These are phyloP conservation scores for Lasiodiplodia citricola DNA, from an alignment of 2,329 filamentous ascomycete genomes.

Conservation along the genomic window DNA sequence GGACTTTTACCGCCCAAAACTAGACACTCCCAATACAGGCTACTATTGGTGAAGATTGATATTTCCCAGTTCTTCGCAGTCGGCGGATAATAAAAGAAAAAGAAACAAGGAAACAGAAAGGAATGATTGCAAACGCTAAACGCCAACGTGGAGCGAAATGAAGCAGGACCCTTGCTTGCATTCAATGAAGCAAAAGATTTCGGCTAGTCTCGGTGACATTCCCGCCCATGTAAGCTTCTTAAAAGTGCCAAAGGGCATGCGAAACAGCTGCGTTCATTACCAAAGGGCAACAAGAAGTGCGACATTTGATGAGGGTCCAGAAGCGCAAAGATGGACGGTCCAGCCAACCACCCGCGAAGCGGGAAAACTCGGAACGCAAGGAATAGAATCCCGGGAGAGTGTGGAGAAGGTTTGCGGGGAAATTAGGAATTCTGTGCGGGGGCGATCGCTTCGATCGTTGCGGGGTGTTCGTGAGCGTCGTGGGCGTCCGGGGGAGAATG, in stretches of 20 bases:
- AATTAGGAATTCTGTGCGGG: slow-evolving; percentile 14
- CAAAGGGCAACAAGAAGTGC: slow-evolving; percentile 7
- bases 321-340: slow-evolving; percentile 12
- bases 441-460: slow-evolving; percentile 7
- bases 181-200: not conserved
- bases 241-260: not conserved
- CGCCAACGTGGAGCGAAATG: not conserved
- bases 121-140: slow-evolving; percentile 10
- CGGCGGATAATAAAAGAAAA: not conserved
- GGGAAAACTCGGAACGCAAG: slow-evolving; percentile 15
- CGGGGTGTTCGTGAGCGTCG: slow-evolving; percentile 13
- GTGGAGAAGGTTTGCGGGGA: slow-evolving; percentile 20
- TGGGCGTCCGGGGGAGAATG: slow-evolving; percentile 14
- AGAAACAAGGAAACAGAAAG: not conserved
- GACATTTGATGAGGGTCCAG: not conserved
- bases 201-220: slow-evolving; percentile 3
- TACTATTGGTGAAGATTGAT: not conserved
- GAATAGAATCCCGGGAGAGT: slow-evolving; percentile 4
- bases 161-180: not conserved
- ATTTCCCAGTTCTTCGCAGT: slow-evolving; percentile 4
- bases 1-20: slow-evolving; percentile 15
- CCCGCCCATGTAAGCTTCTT: not conserved
- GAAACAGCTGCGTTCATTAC: not conserved
- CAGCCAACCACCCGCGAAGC: slow-evolving; percentile 12
- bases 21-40: slow-evolving; percentile 3